Base-by-base conservation (phyloP, 352 stramenopile species). In the Globisporangium viniferum region DNA sequence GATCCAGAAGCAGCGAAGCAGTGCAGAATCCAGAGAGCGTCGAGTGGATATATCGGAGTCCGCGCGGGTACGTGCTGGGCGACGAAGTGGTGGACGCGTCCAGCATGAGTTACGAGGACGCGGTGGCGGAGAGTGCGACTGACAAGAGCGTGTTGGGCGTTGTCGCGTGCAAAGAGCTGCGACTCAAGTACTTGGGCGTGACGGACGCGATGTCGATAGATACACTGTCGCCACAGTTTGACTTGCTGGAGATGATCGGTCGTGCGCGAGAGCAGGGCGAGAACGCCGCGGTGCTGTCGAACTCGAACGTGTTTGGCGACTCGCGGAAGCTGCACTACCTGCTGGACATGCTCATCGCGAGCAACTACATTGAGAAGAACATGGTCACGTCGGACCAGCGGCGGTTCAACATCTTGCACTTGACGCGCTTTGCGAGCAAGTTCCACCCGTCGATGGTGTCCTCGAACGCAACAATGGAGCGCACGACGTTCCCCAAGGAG, bases 381-480 rank as follows among this genome's bases (percentile, higher is more conserved):
- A 94, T 94, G 46, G 75, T 95, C 49, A 86, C 77, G 7, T 71
- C 84, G 29, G 74, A 91, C 12, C 79, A 86, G 20, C 76, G 76
- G 57, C 79, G 88, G 29, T 95, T 94, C 74, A 95, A 94, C 36
- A 92, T 93, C 18, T 68, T 95, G 39, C 86, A 95, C 46, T 73
- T 95, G 53, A 75, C 73, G 54, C 82, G 86, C 6, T 93, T 94
- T 64, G 77, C 76, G 5, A 64, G 44, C 41, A 75, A 78, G 39
- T 93, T 93, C 64, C 79, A 90, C 59, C 80, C 86, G 35, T 84
- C 79, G 1, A 92, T 94, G 86, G 63, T 92, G 0, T 92, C 81
- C 0, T 70, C 79, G 4, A 78, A 70, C 0, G 83, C 82, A 29
- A 82, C 70, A 7, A 73, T 92, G 36, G 76, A 89, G 53, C 71